Conservation (phyloP, 805 yeast genomes). For the Soucietia sequanensis region DNA sequence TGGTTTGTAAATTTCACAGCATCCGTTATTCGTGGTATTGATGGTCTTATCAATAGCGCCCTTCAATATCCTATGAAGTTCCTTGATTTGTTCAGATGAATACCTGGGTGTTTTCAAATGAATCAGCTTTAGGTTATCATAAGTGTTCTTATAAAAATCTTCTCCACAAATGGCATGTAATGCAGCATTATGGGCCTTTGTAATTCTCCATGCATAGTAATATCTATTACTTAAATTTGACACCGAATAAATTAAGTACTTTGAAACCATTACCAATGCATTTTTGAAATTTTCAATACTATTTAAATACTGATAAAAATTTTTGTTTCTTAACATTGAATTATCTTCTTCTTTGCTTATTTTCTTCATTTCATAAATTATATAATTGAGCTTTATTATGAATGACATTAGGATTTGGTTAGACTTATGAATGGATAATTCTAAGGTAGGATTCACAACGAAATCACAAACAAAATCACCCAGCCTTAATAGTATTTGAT, state of each 20-base stretch:
- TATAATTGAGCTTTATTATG: slow-evolving; percentile 13
- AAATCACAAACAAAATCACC: slow-evolving; percentile 28
- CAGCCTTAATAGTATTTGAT: slow-evolving; percentile 17
- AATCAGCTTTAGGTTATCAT: background rate
- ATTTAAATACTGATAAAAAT: slow-evolving; percentile 2
- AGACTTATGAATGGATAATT: slow-evolving; percentile 33
- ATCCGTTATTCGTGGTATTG: slow-evolving; percentile 2
- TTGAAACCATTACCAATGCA: background rate
- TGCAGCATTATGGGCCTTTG: slow-evolving; percentile 45
- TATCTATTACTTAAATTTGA: slow-evolving; percentile 29
- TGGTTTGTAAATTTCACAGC: background rate
- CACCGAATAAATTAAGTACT: background rate
- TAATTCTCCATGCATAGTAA: slow-evolving; percentile 59
- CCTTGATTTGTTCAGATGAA: slow-evolving; percentile 1
- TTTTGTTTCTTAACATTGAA: background rate
- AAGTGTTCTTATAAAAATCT: background rate
- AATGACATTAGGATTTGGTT: slow-evolving; percentile 17
- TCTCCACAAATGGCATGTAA: background rate
- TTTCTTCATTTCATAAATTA: slow-evolving; percentile 1
- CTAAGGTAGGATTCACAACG: slow-evolving; percentile 24
- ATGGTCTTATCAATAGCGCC: slow-evolving; percentile 1
- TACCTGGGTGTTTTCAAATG: background rate
- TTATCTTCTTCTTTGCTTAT: background rate
- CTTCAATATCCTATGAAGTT: background rate
- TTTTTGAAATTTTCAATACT: background rate